Percentiles rank a stretch among this genome's conserved stretches.
Evolutionary conservation across 2,329 filamentous ascomycete species (phyloP).

Genomic region (Clonostachys solani): DNA sequence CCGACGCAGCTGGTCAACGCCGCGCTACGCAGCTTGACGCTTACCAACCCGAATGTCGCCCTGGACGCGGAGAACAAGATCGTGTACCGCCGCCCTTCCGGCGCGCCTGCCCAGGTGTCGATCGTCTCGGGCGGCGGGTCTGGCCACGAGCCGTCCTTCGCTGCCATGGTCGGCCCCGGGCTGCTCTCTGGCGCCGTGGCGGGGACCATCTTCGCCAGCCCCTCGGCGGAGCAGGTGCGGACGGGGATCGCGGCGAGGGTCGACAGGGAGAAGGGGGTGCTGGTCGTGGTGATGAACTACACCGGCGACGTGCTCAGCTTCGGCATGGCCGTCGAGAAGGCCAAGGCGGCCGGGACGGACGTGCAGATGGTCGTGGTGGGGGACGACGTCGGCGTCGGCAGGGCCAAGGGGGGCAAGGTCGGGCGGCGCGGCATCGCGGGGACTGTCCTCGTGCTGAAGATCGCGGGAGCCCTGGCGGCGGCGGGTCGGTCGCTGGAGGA

Average conservation of each 20-base stretch:
- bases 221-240: constrained; percentile 77
- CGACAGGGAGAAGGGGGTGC: constrained; percentile 65
- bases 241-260: constrained; percentile 71
- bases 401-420: constrained; percentile 81
- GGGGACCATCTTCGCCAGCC: constrained; percentile 82
- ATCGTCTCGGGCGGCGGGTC: constrained; percentile 85
- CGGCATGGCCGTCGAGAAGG: constrained; percentile 90
- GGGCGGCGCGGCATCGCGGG: constrained; percentile 87
- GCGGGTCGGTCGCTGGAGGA: constrained; percentile 64
- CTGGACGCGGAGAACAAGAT: constrained; percentile 80
- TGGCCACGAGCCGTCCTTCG: constrained; percentile 87
- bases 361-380: constrained; percentile 90
- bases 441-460: constrained; percentile 88
- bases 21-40: constrained; percentile 71
- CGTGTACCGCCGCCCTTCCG: constrained; percentile 64
- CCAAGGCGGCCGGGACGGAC: constrained; percentile 69
- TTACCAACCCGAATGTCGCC: constrained; percentile 79
- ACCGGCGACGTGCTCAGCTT: constrained; percentile 90
- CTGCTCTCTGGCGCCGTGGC: constrained; percentile 78
- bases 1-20: constrained; percentile 72
- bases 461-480: constrained; percentile 78
- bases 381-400: constrained; percentile 87
- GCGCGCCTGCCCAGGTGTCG: constrained; percentile 58
- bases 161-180: constrained; percentile 78
- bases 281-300: constrained; percentile 96